A percentile compares a stretch with the other conserved stretches of the same genome.
phyloP scores from a whole-genome alignment of 78 protist genomes.

The Planoprotostelium fungivorum region DNA sequence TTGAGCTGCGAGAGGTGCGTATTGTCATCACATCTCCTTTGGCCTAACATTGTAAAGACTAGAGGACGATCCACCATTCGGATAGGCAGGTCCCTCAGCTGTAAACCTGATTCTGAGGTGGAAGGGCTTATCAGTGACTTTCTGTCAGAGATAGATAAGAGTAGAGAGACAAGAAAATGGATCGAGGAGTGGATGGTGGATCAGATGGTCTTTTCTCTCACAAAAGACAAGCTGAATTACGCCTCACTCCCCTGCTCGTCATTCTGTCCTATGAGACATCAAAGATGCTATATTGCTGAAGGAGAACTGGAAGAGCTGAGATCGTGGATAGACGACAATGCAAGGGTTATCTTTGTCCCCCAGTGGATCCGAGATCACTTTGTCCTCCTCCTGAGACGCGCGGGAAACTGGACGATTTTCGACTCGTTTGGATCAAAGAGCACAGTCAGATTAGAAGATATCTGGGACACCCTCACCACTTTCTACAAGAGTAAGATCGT shows the following conservation, averaged over 20 bases:
- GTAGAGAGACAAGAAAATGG: too few relatives aligned
- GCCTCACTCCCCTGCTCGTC: background rate
- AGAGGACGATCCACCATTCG: too few relatives aligned
- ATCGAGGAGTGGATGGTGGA: too few relatives aligned
- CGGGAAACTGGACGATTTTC: background rate
- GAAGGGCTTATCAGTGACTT: too few relatives aligned
- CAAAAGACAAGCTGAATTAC: background rate
- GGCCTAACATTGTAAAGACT: too few relatives aligned
- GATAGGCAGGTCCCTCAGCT: too few relatives aligned
- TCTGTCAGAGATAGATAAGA: too few relatives aligned
- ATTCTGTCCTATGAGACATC: background rate
- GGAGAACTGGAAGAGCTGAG: background rate
- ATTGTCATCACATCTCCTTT: too few relatives aligned
- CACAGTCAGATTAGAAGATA: background rate
- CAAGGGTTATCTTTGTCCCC: background rate
- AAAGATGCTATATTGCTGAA: background rate
- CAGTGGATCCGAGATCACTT: background rate
- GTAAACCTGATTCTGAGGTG: too few relatives aligned
- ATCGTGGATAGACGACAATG: background rate
- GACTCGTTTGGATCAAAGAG: background rate
- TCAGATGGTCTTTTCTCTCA: too few relatives aligned
- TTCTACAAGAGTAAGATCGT: background rate
- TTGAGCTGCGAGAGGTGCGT: too few relatives aligned
- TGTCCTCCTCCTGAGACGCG: background rate
- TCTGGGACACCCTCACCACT: background rate